phyloP scores from a whole-genome alignment of 768 basidiomycete genomes.

The Mycena chlorophos region DNA sequence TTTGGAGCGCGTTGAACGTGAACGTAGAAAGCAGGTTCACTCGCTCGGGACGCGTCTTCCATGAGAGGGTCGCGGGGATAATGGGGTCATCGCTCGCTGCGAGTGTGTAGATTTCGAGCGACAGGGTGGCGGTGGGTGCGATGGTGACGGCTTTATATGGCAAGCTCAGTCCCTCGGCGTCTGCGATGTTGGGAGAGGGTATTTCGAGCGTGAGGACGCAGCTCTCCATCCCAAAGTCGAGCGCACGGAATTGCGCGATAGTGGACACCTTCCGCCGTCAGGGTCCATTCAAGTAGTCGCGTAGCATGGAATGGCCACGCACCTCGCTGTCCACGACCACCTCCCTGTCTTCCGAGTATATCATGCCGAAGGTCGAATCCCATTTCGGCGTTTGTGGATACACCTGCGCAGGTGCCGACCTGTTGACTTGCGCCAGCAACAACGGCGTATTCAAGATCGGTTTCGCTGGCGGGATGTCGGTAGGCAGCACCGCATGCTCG shows the following conservation, averaged over 20 bases:
- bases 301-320: neutral
- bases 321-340: neutral
- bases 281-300: neutral
- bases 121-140: neutral
- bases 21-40: neutral
- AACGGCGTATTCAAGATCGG: conserved; percentile 12
- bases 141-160: neutral
- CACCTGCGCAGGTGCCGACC: neutral
- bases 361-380: conserved; percentile 6
- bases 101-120: neutral
- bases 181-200: neutral
- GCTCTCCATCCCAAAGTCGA: conserved; percentile 23
- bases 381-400: conserved; percentile 6
- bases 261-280: conserved; percentile 9
- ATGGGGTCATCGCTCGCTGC: neutral
- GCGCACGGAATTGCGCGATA: conserved; percentile 15
- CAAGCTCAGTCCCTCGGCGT: neutral
- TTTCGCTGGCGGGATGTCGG: neutral
- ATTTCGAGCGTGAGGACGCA: conserved; percentile 3
- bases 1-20: neutral
- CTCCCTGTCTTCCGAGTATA: conserved; percentile 12
- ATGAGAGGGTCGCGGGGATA: neutral
- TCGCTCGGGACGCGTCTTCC: neutral
- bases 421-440: conserved; percentile 8
- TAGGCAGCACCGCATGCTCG: neutral